Percentiles rank a stretch among this genome's conserved stretches.
phyloP scores from a whole-genome alignment of 2,329 filamentous ascomycete species.

The Botrytis medusae region DNA sequence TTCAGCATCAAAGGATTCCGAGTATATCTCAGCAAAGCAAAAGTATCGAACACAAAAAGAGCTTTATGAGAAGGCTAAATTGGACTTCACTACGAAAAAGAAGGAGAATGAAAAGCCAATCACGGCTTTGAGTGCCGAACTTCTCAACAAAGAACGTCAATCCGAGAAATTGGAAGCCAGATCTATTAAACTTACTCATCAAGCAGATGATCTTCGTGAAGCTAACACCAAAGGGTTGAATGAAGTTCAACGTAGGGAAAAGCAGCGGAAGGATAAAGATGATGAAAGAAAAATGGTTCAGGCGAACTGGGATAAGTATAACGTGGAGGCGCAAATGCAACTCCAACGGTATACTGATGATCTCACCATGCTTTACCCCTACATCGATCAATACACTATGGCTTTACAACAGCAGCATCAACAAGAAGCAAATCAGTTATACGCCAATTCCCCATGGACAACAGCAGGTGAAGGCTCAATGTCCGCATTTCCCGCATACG shows the following conservation, averaged over 20 bases:
- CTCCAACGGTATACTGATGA: slow-evolving; percentile 10
- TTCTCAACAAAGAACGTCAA: slow-evolving; percentile 59
- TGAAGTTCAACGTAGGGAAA: slow-evolving; percentile 39
- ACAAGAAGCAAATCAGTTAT: slow-evolving; percentile 4
- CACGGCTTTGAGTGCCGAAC: slow-evolving; percentile 63
- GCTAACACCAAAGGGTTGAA: slow-evolving; percentile 59
- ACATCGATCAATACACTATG: slow-evolving; percentile 1
- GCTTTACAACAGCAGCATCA: slow-evolving; percentile 2
- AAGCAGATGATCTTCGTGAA: slow-evolving; percentile 68
- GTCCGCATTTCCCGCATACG: slow-evolving; percentile 16
- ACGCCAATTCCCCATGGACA: slow-evolving; percentile 8
- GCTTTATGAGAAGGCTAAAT: slow-evolving; percentile 45
- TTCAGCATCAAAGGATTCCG: slow-evolving; percentile 54
- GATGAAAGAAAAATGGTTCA: slow-evolving; percentile 34
- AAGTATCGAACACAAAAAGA: slow-evolving; percentile 51
- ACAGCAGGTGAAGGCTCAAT: slow-evolving; percentile 11
- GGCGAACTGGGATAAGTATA: slow-evolving; percentile 29
- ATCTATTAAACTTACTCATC: slow-evolving; percentile 70
- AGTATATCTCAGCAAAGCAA: slow-evolving; percentile 54
- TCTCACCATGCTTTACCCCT: background rate
- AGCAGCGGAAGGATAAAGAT: slow-evolving; percentile 35
- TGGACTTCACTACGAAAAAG: slow-evolving; percentile 62
- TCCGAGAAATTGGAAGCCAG: slow-evolving; percentile 71
- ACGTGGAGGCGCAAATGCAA: slow-evolving; percentile 23
- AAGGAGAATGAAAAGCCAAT: slow-evolving; percentile 61